Evolutionary conservation across 177 flowering plant genomes (phyloP).

Genomic region (Vitis hybrid): DNA sequence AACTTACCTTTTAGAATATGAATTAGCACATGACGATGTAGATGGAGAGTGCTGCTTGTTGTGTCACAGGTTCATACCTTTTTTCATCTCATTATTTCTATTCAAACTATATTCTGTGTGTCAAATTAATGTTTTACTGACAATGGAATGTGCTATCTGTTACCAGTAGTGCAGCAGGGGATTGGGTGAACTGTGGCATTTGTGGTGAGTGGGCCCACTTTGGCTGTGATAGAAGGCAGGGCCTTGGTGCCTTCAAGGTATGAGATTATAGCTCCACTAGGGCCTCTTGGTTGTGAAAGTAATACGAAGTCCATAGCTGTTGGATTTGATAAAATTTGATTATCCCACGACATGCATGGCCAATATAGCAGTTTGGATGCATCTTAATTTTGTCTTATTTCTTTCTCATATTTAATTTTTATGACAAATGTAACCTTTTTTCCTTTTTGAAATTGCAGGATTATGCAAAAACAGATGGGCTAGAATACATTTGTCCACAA

Average conservation of each 20-base stretch:
- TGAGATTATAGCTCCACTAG: neutral
- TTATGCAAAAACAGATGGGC: constrained; percentile 97
- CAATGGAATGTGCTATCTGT: constrained; percentile 1
- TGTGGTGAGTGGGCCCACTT: constrained; percentile 99
- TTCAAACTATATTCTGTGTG: neutral
- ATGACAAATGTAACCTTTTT: neutral
- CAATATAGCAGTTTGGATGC: too few relatives aligned
- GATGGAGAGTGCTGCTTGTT: constrained; percentile 98
- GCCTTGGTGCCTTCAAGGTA: constrained; percentile 99
- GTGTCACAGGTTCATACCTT: constrained; percentile 76
- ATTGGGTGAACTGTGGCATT: constrained; percentile 98
- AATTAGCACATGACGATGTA: constrained; percentile 97
- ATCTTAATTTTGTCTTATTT: neutral
- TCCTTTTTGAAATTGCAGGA: constrained; percentile 53
- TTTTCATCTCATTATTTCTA: constrained; percentile 7
- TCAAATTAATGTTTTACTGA: constrained; percentile 10
- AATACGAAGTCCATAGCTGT: too few relatives aligned
- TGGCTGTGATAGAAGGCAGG: constrained; percentile 95
- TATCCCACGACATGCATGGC: neutral
- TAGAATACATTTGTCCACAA: constrained; percentile 94
- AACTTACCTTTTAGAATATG: constrained; percentile 93
- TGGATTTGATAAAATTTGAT: too few relatives aligned
- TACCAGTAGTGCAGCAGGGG: constrained; percentile 98
- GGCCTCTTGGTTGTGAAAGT: too few relatives aligned
- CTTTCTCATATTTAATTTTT: neutral